These are phyloP conservation scores for Fraxinus floribunda DNA, from an alignment of 305 asterid species.

Conservation along the genomic window DNA sequence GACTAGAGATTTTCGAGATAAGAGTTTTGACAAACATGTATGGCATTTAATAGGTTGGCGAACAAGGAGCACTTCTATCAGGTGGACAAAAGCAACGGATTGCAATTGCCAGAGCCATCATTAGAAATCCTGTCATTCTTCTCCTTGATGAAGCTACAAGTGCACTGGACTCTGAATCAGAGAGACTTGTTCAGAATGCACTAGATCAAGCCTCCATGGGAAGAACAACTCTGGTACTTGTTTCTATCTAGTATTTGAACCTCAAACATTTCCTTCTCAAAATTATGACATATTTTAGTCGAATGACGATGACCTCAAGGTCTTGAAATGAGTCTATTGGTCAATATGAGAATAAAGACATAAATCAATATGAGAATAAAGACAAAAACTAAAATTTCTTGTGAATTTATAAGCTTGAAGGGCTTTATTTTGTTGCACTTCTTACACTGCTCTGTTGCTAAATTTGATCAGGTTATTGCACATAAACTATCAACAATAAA, in stretches of 20 bases:
- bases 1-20: background rate
- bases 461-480: slow-evolving; percentile 65
- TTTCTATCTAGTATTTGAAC: background rate
- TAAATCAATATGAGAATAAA: background rate
- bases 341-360: background rate
- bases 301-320: background rate
- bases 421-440: background rate
- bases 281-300: background rate
- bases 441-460: background rate
- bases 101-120: slow-evolving; percentile 81
- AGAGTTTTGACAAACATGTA: background rate
- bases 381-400: background rate
- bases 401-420: background rate
- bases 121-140: slow-evolving; percentile 72
- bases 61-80: slow-evolving; percentile 73
- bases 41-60: slow-evolving; percentile 55
- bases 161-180: slow-evolving; percentile 89
- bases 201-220: slow-evolving; percentile 83
- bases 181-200: slow-evolving; percentile 74
- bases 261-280: background rate
- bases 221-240: slow-evolving; percentile 74
- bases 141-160: slow-evolving; percentile 94
- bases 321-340: background rate
- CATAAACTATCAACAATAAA: slow-evolving; percentile 79
- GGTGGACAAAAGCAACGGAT: slow-evolving; percentile 94